These are phyloP conservation scores for Kockiozyma suomiensis DNA, from an alignment of 805 yeast species.

Conservation along the genomic window DNA sequence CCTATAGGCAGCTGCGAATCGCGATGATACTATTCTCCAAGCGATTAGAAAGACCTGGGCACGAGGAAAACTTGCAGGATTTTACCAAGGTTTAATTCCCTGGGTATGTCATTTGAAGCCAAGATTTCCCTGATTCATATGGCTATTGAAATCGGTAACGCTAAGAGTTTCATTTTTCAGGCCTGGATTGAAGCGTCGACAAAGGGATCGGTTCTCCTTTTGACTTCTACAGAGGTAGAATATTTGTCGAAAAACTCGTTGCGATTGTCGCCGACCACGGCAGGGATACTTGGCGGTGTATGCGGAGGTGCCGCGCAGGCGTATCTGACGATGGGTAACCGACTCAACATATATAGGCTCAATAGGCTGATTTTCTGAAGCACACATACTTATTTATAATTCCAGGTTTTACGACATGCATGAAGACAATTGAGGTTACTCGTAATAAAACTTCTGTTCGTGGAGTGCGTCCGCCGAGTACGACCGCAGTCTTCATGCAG, in stretches of 20 bases:
- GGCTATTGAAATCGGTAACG: neutral
- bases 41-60: neutral
- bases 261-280: neutral
- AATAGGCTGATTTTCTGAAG: neutral
- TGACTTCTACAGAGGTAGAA: neutral
- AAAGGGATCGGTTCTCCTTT: neutral
- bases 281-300: neutral
- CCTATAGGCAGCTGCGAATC: neutral
- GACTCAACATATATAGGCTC: neutral
- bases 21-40: neutral
- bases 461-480: neutral
- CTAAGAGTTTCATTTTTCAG: too few species aligned
- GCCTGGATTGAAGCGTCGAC: conserved; percentile 1
- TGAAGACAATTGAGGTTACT: neutral
- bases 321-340: neutral
- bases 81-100: neutral
- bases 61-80: neutral
- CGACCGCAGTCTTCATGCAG: neutral
- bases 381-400: too few species aligned
- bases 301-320: neutral
- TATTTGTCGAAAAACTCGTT: neutral
- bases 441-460: neutral
- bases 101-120: neutral
- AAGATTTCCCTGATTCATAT: neutral
- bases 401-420: neutral